Conservation (phyloP, 805 yeast species). For the Candida nemodendra region DNA sequence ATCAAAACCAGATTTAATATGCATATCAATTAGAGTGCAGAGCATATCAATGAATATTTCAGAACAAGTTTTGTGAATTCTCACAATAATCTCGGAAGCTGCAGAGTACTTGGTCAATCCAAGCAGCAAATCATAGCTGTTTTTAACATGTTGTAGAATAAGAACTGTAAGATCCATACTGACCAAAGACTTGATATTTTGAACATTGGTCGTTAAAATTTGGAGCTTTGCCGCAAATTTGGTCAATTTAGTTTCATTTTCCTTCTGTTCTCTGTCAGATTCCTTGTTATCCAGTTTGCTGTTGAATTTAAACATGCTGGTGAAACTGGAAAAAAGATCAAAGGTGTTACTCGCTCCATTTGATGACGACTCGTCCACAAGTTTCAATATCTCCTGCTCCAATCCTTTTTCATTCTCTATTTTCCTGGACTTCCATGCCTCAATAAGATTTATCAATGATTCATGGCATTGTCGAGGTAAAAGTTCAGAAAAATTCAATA, state of each 20-base stretch:
- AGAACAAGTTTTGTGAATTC: constrained; percentile 40
- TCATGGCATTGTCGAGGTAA: constrained; percentile 34
- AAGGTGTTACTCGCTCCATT: constrained; percentile 27
- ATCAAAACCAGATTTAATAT: constrained; percentile 80
- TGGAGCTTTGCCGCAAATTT: constrained; percentile 81
- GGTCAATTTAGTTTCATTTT: constrained; percentile 35
- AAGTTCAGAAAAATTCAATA: constrained; percentile 33
- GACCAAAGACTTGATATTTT: constrained; percentile 71
- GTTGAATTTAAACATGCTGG: constrained; percentile 53
- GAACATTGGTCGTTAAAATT: constrained; percentile 70
- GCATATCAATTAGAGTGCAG: constrained; percentile 62
- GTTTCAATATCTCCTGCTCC: constrained; percentile 38
- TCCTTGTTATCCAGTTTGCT: constrained; percentile 21
- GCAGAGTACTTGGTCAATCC: constrained; percentile 38
- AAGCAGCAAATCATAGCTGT: constrained; percentile 57
- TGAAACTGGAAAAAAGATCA: constrained; percentile 63
- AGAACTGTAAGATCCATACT: constrained; percentile 78
- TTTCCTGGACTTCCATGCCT: constrained; percentile 40
- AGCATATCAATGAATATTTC: constrained; percentile 69
- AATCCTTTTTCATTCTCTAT: constrained; percentile 37
- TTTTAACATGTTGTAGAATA: constrained; percentile 66
- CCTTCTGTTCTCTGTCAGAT: constrained; percentile 30
- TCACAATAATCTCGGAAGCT: constrained; percentile 30
- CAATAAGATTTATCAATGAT: constrained; percentile 30
- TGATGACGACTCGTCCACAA: constrained; percentile 32